Evolutionary conservation across 176 grass and related monocot genomes (phyloP), one percentile per base, ranked within the genome.

Genomic region (Poa pratensis): DNA sequence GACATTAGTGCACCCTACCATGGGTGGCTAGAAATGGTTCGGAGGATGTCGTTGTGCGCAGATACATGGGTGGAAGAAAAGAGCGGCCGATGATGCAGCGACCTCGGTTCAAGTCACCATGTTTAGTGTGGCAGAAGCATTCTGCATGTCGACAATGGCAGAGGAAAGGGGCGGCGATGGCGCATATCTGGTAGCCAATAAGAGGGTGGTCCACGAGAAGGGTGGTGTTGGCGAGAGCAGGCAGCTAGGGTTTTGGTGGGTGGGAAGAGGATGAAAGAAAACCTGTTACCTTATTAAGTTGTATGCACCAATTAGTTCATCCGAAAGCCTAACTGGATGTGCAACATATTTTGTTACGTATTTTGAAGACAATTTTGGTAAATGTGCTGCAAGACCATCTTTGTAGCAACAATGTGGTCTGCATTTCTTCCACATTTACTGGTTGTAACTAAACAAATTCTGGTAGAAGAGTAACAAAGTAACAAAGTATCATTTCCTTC

Each of bases 351-450:
- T 52, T 17, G 28, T 10, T 52, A 53, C 8, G 19, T 75, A 53
- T 20, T 46, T 53, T 52, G 6, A 64, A 32, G 26, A 75, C 7
- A 46, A 52, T 51, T 75, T 74, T 53, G 14, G 48, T 75, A 53
- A 74, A 53, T 75, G 15, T 75, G 73, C 46, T 53, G 46, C 72
- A 75, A 52, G 28, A 51, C 24, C 46, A 75, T 75, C 26, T 75
- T 48, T 30, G 16, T 75, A 75, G 73, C 73, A 53, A 75, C 48
- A 75, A 34, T 34, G 26, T 75, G 48, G 32, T 75, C 16, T 75
- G 73, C 73, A 75, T 75, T 75, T 54, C 48, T 34, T 75, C 52
- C 73, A 53, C 27, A 34, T 75, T 75, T 53, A 7, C 70, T 50
- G 43, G 26, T 75, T 75, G 9, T 12, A 75, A 75, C 48, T 34